These are phyloP conservation scores for Oxalis stricta DNA, from an alignment of 441 rosid genomes.

Conservation along the genomic window DNA sequence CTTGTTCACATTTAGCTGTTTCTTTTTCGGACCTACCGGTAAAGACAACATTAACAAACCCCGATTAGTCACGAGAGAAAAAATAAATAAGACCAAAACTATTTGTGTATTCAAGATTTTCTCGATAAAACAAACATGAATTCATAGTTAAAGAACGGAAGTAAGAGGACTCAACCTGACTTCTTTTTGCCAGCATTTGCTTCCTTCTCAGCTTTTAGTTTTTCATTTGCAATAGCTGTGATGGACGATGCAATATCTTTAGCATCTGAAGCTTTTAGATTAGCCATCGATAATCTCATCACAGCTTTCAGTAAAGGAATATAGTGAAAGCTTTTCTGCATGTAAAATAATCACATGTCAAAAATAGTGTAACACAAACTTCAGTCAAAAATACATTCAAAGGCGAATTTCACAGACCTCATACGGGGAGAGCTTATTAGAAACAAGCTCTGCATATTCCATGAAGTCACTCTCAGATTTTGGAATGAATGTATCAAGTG, in stretches of 20 bases:
- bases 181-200: constrained; percentile 63
- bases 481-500: constrained; percentile 63
- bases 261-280: constrained; percentile 73
- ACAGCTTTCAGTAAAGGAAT: constrained; percentile 58
- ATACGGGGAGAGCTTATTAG: constrained; percentile 50
- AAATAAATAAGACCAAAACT: too few species aligned
- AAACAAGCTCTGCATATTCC: constrained; percentile 84
- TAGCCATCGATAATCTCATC: constrained; percentile 59
- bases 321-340: constrained; percentile 84
- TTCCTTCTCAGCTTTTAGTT: constrained; percentile 78
- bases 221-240: constrained; percentile 77
- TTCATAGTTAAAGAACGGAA: neutral
- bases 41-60: neutral
- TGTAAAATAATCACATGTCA: constrained; percentile 2
- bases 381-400: neutral
- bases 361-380: neutral
- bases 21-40: constrained; percentile 58
- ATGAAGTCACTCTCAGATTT: constrained; percentile 79
- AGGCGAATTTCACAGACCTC: constrained; percentile 37
- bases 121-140: too few species aligned
- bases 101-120: too few species aligned
- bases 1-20: constrained; percentile 63
- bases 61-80: too few species aligned
- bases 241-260: constrained; percentile 73
- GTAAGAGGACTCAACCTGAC: constrained; percentile 27